These are phyloP conservation scores for Lolium multiflorum DNA, from an alignment of 176 grass and related monocot genomes.

Conservation along the genomic window DNA sequence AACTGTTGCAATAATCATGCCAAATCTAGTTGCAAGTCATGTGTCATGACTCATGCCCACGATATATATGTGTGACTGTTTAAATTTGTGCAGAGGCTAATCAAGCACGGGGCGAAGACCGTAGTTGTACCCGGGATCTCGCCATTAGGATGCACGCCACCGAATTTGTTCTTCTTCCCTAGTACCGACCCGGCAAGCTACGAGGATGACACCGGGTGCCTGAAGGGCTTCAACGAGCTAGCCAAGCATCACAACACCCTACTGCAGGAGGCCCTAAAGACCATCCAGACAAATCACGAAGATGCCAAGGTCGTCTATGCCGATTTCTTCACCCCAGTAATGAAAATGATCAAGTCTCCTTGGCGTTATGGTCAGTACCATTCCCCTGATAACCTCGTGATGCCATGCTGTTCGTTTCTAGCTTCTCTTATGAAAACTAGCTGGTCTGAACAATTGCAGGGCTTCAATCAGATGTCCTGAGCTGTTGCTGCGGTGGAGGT, in stretches of 20 bases:
- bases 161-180: neutral
- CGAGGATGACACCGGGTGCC: conserved; percentile 53
- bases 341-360: conserved; percentile 35
- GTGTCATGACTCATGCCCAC: no score
- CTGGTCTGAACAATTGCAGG: conserved; percentile 28
- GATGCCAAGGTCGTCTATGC: conserved; percentile 43
- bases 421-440: no score
- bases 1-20: neutral
- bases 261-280: conserved; percentile 25
- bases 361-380: neutral
- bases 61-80: neutral
- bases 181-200: conserved; percentile 19
- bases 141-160: conserved; percentile 44
- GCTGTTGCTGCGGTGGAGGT: conserved; percentile 57
- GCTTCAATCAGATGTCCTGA: conserved; percentile 43
- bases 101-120: conserved; percentile 54
- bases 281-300: neutral
- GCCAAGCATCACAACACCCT: conserved; percentile 55
- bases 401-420: no score
- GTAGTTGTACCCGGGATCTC: conserved; percentile 66
- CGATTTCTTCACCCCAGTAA: conserved; percentile 49
- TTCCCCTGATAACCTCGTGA: no score
- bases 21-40: neutral
- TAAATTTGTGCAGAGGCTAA: conserved; percentile 46
- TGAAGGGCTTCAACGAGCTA: conserved; percentile 56